A percentile compares a stretch with the other conserved stretches of the same genome.
Evolutionary conservation across 352 stramenopile genomes (phyloP).

Genomic region (Pythium myriotylum): DNA sequence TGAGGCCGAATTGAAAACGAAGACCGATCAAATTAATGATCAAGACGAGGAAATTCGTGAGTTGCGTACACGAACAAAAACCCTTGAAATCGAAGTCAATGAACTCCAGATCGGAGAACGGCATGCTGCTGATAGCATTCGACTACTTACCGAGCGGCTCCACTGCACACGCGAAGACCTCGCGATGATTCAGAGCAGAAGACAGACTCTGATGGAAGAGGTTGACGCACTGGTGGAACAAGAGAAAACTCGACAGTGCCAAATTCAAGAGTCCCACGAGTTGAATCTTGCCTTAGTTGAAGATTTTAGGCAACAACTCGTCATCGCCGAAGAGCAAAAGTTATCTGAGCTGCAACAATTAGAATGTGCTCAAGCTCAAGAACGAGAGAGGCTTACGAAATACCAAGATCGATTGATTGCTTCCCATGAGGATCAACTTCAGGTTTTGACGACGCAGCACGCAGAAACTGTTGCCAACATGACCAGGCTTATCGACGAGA

Average conservation of each 20-base stretch:
- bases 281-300: neutral
- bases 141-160: constrained; percentile 10
- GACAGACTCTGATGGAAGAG: neutral
- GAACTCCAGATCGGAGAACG: neutral
- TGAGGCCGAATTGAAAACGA: neutral
- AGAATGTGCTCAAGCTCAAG: no score
- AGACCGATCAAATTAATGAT: constrained; percentile 1
- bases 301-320: neutral
- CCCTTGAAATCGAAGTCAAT: neutral
- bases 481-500: constrained; percentile 43
- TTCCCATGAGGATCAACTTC: neutral
- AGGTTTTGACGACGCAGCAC: constrained; percentile 16
- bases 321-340: neutral
- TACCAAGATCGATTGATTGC: neutral
- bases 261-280: constrained; percentile 4
- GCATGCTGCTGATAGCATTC: neutral
- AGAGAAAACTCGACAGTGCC: neutral
- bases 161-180: constrained; percentile 7
- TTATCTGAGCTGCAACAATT: neutral
- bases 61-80: neutral
- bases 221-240: constrained; percentile 2
- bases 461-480: constrained; percentile 34
- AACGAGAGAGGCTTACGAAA: neutral
- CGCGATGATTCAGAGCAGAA: neutral
- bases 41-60: constrained; percentile 1